Evolutionary conservation across 2,329 filamentous ascomycete genomes (phyloP), one percentile per base, ranked within the genome.

Genomic region (Fusarium subtropicale): DNA sequence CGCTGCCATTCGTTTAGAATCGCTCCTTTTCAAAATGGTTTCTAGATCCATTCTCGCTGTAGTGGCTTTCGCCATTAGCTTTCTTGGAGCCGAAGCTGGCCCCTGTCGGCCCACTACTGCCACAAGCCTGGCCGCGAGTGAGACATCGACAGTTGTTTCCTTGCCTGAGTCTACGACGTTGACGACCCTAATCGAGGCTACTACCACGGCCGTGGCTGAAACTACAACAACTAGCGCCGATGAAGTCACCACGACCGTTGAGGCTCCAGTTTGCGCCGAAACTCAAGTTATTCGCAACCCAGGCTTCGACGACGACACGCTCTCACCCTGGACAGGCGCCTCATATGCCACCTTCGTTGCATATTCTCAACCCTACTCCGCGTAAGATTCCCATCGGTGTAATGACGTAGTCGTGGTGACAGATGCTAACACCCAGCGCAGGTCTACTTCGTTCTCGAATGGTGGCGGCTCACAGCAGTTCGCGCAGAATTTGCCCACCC

Each of bases 351-450:
- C 18, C 4, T 31, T 30, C 15, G 16, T 15, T 1, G n/a, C 10
- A 12, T 10, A 16, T 10, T n/a, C 54, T 8, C 7, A 2, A 2
- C 22, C n/a, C 10, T 50, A 51, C 2, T 30, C 36, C 1, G 20
- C 33, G 57, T 36, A 31, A 11, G 24, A 18, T 3, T 0, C 2
- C 0, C 4, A 2, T 8, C 15, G 7, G 11, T 26, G 1, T 3
- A 2, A 24, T 7, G 0, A 16, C 3, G 13, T 16, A 42, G 20
- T 16, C 10, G 1, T 10, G 0, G 31, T 1, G 3, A 0, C 0
- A 5, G 0, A 4, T 3, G 4, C 33, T 60, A 28, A 60, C 4
- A 24, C 7, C 16, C 1, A 11, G 7, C 11, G 2, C 2, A 60
- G 57, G 1, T 16, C 34, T 0, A 15, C 59, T 3, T 1, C 5